Conservation (phyloP, 2,329 filamentous ascomycete genomes). For the Trichoderma sp. region DNA sequence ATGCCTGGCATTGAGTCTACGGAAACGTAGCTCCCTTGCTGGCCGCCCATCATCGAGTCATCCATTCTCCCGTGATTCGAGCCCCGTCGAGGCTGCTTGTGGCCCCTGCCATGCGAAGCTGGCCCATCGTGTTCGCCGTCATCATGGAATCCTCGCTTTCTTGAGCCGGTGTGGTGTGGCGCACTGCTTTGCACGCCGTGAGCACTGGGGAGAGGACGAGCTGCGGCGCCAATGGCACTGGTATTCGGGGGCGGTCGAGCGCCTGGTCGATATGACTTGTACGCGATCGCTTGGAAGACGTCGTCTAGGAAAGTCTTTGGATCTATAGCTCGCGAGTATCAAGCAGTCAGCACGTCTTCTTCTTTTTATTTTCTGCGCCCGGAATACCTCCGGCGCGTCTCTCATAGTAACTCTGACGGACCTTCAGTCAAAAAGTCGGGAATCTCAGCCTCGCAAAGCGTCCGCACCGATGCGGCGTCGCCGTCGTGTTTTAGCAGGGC, state of each 20-base stretch:
- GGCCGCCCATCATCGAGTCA: constrained; percentile 30
- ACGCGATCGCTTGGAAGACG: constrained; percentile 65
- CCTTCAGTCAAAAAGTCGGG: constrained; percentile 74
- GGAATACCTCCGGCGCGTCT: background rate
- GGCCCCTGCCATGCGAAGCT: constrained; percentile 43
- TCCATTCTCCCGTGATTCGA: constrained; percentile 38
- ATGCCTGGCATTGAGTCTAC: constrained; percentile 32
- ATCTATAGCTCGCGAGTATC: constrained; percentile 31
- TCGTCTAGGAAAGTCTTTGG: constrained; percentile 65
- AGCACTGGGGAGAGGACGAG: background rate
- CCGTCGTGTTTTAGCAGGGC: constrained; percentile 73
- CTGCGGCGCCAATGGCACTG: constrained; percentile 12
- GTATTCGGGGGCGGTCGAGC: constrained; percentile 45
- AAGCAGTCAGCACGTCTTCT: background rate
- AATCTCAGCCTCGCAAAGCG: constrained; percentile 70
- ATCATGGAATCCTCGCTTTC: constrained; percentile 42
- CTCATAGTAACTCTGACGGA: constrained; percentile 24
- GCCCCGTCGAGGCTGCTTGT: constrained; percentile 63
- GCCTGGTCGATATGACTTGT: constrained; percentile 62
- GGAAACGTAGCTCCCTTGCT: constrained; percentile 15
- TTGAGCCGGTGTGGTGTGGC: constrained; percentile 27
- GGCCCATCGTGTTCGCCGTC: constrained; percentile 33
- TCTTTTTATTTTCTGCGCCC: background rate
- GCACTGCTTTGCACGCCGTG: background rate
- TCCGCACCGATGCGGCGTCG: constrained; percentile 62